Percentiles rank a stretch among this genome's conserved stretches.
Conservation (phyloP, 148 eudicot genomes). For the Persicaria maculosa region DNA sequence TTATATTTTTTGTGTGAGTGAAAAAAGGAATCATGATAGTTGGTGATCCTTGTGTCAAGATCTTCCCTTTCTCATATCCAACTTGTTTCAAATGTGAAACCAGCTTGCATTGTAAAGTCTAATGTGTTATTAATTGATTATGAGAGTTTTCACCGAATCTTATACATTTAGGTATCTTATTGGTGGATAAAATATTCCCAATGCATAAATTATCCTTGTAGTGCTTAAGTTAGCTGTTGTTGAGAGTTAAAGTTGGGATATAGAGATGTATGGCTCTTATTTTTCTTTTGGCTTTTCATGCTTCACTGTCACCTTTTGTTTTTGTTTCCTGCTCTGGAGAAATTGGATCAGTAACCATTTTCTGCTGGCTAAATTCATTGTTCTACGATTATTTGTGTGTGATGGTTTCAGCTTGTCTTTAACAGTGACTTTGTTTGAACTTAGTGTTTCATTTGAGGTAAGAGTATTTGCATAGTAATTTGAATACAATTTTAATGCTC, state of each 20-base stretch:
- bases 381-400: background rate
- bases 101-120: conserved; percentile 7
- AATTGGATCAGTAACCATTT: background rate
- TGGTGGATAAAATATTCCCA: background rate
- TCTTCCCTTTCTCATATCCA: conserved; percentile 1
- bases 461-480: background rate
- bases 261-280: background rate
- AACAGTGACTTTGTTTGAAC: background rate
- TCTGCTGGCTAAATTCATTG: background rate
- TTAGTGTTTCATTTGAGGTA: background rate
- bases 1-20: background rate
- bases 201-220: background rate
- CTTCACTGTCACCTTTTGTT: background rate
- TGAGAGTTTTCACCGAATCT: background rate
- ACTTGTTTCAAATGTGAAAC: background rate
- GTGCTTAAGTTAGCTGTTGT: background rate
- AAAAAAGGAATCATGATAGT: background rate
- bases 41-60: background rate
- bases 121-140: background rate
- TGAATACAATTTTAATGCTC: background rate
- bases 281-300: background rate
- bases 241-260: background rate
- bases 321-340: background rate
- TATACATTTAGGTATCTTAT: background rate
- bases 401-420: background rate